phyloP scores from a whole-genome alignment of 768 basidiomycete species.

The Tulasnella sp. region DNA sequence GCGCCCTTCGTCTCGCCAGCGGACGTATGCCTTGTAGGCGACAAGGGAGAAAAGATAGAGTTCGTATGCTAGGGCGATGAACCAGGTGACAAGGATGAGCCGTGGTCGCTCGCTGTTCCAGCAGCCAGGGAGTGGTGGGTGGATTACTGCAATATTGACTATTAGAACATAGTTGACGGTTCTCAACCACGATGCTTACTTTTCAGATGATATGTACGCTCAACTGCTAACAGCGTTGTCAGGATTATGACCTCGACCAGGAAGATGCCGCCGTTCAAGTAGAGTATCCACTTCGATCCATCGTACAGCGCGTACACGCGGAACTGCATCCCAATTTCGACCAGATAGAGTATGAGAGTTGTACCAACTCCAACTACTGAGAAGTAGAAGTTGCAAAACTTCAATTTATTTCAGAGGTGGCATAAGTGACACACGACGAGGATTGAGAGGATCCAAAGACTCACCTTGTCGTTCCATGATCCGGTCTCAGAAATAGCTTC shows the following conservation, averaged over 20 bases:
- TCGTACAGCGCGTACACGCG: constrained; percentile 11
- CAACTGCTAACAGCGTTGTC: constrained; percentile 4
- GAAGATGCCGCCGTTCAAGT: background rate
- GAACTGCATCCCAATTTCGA: constrained; percentile 11
- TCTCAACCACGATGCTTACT: background rate
- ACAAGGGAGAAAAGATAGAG: constrained; percentile 10
- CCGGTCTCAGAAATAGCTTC: background rate
- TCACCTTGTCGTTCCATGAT: background rate
- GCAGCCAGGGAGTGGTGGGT: background rate
- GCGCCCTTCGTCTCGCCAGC: background rate
- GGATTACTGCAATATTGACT: background rate
- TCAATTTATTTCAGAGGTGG: background rate
- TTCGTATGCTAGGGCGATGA: constrained; percentile 9
- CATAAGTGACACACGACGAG: background rate
- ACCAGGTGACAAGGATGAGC: background rate
- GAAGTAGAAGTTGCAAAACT: constrained; percentile 12
- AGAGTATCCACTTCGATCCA: background rate
- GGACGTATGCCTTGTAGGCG: constrained; percentile 6
- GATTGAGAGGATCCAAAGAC: background rate
- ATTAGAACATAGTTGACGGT: background rate
- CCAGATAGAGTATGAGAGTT: background rate
- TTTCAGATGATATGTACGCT: background rate
- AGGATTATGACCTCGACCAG: background rate
- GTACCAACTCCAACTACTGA: background rate
- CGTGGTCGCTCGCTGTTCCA: constrained; percentile 11